phyloP scores from a whole-genome alignment of 257 asterid species.

The Solanum dulcamara region DNA sequence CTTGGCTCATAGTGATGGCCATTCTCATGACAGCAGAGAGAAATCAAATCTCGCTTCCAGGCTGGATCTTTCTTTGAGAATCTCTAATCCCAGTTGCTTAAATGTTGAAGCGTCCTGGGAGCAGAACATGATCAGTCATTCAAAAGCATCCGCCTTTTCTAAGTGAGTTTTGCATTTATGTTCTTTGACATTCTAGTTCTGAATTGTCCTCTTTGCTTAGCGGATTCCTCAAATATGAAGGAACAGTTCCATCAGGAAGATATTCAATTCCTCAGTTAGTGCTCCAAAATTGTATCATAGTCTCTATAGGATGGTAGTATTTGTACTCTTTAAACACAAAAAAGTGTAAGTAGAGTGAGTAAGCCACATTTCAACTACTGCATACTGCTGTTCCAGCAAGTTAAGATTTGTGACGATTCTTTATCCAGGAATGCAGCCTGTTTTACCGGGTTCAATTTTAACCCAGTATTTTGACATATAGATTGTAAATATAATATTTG shows the following conservation, averaged over 20 bases:
- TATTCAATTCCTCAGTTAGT: no score
- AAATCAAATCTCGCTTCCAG: conserved; percentile 14
- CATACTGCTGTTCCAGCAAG: not conserved
- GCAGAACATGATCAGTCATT: conserved; percentile 43
- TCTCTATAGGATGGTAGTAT: conserved; percentile 14
- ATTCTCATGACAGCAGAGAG: not conserved
- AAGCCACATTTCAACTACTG: not conserved
- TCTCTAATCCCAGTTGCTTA: conserved; percentile 31
- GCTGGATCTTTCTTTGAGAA: conserved; percentile 66
- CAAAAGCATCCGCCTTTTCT: conserved; percentile 84
- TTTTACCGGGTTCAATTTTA: not conserved
- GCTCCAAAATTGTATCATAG: conserved; percentile 18
- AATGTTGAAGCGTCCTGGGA: conserved; percentile 38
- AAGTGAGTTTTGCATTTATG: conserved; percentile 42
- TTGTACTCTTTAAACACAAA: not conserved
- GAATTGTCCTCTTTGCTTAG: not conserved
- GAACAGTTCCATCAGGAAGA: not conserved
- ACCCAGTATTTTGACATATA: not conserved
- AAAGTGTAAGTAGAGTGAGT: not conserved
- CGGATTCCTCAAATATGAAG: not conserved
- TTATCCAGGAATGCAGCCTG: not conserved
- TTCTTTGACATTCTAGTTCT: not conserved
- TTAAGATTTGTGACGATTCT: not conserved
- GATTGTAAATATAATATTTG: not conserved
- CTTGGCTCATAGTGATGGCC: conserved; percentile 25